Conservation (phyloP, 2,329 filamentous ascomycete species). For the Colletotrichum karsti region DNA sequence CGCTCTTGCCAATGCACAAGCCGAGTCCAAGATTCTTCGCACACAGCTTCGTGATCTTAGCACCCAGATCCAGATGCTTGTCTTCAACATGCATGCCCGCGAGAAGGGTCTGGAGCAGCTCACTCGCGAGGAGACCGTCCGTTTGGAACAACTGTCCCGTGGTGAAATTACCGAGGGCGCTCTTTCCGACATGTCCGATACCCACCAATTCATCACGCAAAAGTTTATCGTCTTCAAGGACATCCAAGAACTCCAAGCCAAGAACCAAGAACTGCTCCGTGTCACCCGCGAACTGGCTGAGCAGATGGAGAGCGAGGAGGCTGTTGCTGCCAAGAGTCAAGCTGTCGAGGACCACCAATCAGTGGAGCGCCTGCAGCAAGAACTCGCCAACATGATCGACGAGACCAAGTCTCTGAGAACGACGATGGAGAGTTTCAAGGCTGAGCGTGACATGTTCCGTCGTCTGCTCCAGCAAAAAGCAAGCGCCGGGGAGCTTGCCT, state of each 20-base stretch:
- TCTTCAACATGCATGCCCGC: constrained; percentile 85
- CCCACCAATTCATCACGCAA: constrained; percentile 88
- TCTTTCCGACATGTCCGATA: constrained; percentile 80
- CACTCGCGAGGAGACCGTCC: constrained; percentile 74
- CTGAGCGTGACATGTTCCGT: constrained; percentile 97
- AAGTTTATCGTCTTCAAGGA: constrained; percentile 91
- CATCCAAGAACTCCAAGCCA: constrained; percentile 83
- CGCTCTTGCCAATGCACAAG: constrained; percentile 69
- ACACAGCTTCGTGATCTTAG: constrained; percentile 91
- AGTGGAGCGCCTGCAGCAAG: constrained; percentile 75
- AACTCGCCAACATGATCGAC: constrained; percentile 80
- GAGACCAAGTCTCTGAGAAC: constrained; percentile 84
- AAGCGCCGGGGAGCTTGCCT: constrained; percentile 68
- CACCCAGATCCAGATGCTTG: constrained; percentile 87
- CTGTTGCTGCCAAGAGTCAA: constrained; percentile 71
- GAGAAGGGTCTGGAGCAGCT: constrained; percentile 82
- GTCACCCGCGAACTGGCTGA: constrained; percentile 87
- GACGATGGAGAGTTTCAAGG: constrained; percentile 91
- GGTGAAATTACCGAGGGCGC: constrained; percentile 78
- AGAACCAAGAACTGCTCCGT: constrained; percentile 85
- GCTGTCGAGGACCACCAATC: constrained; percentile 74
- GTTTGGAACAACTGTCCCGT: constrained; percentile 80
- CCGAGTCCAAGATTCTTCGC: constrained; percentile 81
- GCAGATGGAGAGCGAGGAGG: constrained; percentile 91
- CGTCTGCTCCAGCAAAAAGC: constrained; percentile 84